phyloP scores from a whole-genome alignment of 148 eudicot genomes.

The Camellia japonica region DNA sequence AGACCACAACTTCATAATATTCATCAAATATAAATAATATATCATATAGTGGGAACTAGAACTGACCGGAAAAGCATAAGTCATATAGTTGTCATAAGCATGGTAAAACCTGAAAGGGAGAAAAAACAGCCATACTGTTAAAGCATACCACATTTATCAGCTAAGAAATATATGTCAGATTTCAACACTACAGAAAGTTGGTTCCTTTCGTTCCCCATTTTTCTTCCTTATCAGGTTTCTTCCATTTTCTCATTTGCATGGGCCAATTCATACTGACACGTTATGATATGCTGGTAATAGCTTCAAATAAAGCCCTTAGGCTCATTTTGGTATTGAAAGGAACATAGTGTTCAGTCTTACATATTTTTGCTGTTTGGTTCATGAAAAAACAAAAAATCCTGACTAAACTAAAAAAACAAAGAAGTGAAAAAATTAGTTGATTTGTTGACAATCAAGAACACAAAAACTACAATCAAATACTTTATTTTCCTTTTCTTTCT shows the following conservation, averaged over 20 bases:
- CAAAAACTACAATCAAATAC: background rate
- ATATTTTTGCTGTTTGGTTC: background rate
- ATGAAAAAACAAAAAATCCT: background rate
- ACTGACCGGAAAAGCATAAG: constrained; percentile 93
- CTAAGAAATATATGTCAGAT: constrained; percentile 5
- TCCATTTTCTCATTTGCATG: no score
- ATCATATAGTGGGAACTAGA: background rate
- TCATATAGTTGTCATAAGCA: constrained; percentile 95
- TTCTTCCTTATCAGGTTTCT: background rate
- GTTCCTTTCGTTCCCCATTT: background rate
- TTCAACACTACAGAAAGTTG: background rate
- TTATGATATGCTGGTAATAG: no score
- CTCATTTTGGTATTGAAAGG: background rate
- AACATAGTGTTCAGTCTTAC: no score
- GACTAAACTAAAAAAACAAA: background rate
- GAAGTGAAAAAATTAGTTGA: background rate
- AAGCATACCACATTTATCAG: background rate
- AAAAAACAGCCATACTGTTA: constrained; percentile 5
- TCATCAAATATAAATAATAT: constrained; percentile 1
- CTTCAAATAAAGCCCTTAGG: background rate
- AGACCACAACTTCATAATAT: background rate
- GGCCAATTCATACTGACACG: no score
- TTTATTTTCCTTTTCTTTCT: background rate
- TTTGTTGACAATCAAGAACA: background rate
- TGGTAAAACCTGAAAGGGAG: constrained; percentile 83